Conservation (phyloP, 208 protist genomes). For the Wallacemonas collosoma region DNA sequence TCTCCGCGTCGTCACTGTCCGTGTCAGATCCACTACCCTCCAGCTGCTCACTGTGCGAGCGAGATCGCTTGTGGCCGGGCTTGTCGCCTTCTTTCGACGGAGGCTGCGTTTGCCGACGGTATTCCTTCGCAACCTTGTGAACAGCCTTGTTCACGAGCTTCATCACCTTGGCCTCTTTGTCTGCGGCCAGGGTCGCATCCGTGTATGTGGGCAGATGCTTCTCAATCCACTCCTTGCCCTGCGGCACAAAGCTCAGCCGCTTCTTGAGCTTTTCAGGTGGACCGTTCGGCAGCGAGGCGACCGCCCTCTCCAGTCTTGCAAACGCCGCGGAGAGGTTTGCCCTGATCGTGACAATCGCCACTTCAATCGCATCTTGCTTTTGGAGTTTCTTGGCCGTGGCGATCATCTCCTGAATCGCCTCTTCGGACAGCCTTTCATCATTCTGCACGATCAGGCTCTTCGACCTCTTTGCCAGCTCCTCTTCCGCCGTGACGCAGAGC, state of each 20-base stretch:
- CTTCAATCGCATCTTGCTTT: constrained; percentile 38
- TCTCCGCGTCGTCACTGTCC: not conserved
- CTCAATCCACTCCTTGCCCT: constrained; percentile 60
- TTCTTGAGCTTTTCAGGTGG: constrained; percentile 59
- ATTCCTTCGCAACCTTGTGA: constrained; percentile 23
- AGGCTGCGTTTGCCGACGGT: constrained; percentile 2
- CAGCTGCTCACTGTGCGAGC: constrained; percentile 1
- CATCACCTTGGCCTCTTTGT: constrained; percentile 60
- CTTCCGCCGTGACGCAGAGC: constrained; percentile 96
- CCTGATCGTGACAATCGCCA: constrained; percentile 27
- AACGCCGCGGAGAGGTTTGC: constrained; percentile 38
- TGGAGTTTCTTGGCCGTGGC: constrained; percentile 28
- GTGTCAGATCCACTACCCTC: not conserved
- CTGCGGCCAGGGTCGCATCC: constrained; percentile 37
- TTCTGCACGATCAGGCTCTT: constrained; percentile 96
- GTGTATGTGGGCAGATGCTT: constrained; percentile 52
- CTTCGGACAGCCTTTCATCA: constrained; percentile 64
- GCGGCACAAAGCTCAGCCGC: constrained; percentile 53
- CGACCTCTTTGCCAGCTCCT: constrained; percentile 91
- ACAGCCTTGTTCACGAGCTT: constrained; percentile 32
- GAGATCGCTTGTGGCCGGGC: constrained; percentile 12
- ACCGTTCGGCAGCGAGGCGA: constrained; percentile 34
- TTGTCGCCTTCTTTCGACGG: not conserved
- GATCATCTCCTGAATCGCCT: constrained; percentile 69
- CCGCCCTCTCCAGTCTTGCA: constrained; percentile 34